Percentiles rank a stretch among this genome's conserved stretches.
These are phyloP conservation scores for Sisymbrium irio DNA, from an alignment of 345 rosid species.

Conservation along the genomic window DNA sequence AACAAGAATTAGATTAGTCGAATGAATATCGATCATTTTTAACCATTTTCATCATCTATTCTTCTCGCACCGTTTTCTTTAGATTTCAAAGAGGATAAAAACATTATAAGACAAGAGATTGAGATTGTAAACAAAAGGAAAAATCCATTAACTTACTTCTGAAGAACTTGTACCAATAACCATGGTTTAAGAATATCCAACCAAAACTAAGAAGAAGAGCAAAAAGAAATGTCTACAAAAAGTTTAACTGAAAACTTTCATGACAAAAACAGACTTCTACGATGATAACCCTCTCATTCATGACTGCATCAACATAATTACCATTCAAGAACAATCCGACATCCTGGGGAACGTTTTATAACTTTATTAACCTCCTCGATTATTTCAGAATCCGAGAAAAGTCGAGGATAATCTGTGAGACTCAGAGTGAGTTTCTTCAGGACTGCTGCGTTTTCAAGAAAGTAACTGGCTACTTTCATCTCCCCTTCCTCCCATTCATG, in stretches of 20 bases:
- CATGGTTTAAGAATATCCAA: background rate
- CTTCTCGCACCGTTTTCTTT: no score
- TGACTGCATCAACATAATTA: background rate
- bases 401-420: background rate
- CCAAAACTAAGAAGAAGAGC: background rate
- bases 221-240: background rate
- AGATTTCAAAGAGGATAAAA: no score
- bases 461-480: slow-evolving; percentile 4
- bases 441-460: slow-evolving; percentile 15
- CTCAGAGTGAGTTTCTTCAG: slow-evolving; percentile 6
- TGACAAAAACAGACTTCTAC: no score
- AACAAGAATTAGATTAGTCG: no score
- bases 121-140: background rate
- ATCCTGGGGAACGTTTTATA: slow-evolving; percentile 4
- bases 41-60: no score
- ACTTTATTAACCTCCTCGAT: background rate
- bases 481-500: background rate
- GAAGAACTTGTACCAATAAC: background rate
- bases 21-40: no score
- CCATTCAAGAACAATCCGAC: background rate
- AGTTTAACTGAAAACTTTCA: no score
- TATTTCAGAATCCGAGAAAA: background rate
- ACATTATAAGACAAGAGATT: no score
- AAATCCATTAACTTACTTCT: background rate
- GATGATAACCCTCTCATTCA: background rate